Evolutionary conservation across 2,329 filamentous ascomycete genomes (phyloP).

Genomic region (Aspergillus neotritici): DNA sequence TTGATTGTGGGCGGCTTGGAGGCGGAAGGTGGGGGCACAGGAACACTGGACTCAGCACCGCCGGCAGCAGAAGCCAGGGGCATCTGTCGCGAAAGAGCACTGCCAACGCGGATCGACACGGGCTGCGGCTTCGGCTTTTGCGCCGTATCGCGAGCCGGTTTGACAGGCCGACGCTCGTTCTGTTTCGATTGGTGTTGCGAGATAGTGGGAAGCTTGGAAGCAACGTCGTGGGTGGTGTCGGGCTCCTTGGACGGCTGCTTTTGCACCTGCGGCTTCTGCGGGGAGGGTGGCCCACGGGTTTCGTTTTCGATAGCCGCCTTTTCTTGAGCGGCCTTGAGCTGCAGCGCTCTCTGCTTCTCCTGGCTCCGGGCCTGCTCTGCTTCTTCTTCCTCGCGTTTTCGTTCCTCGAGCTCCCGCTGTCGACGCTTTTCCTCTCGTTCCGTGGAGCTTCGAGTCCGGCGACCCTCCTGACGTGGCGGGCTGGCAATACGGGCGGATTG

Average conservation of each 20-base stretch:
- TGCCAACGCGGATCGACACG: conserved; percentile 47
- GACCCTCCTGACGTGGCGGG: conserved; percentile 32
- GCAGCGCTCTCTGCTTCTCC: conserved; percentile 29
- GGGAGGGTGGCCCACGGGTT: conserved; percentile 23
- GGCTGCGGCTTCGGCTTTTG: conserved; percentile 45
- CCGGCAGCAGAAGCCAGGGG: conserved; percentile 49
- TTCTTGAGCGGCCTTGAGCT: conserved; percentile 29
- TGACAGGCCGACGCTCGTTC: conserved; percentile 39
- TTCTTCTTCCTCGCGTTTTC: conserved; percentile 1
- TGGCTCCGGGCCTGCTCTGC: conserved; percentile 29
- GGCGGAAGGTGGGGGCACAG: conserved; percentile 42
- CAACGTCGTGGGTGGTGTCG: conserved; percentile 23
- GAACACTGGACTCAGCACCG: conserved; percentile 51
- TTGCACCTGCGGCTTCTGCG: conserved; percentile 24
- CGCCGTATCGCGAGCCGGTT: conserved; percentile 38
- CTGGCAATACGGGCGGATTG: conserved; percentile 23
- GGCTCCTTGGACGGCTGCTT: conserved; percentile 27
- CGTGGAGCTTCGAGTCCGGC: conserved; percentile 54
- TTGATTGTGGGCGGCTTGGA: conserved; percentile 44
- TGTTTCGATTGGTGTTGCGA: conserved; percentile 26
- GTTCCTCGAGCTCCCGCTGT: conserved; percentile 9
- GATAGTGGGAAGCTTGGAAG: conserved; percentile 21
- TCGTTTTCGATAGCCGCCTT: conserved; percentile 30
- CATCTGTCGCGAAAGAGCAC: conserved; percentile 41
- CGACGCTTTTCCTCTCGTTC: conserved; percentile 38